Conservation (phyloP, 78 protist species). For the Dictyostelium brefeldianum region DNA sequence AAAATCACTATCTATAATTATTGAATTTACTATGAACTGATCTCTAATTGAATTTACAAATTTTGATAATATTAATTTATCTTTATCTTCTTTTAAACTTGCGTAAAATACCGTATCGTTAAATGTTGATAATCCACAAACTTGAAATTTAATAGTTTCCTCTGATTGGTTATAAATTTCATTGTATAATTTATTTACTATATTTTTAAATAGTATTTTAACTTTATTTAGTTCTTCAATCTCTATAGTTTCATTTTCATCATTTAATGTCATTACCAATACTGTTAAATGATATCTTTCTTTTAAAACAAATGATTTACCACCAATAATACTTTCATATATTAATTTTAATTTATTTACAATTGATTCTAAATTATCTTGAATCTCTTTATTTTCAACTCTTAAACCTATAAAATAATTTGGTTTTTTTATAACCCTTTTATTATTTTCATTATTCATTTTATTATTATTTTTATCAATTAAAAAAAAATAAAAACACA, state of each 20-base stretch:
- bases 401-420: no score
- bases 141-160: not conserved
- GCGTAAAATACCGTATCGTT: constrained; percentile 9
- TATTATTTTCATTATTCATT: no score
- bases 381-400: no score
- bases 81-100: constrained; percentile 40
- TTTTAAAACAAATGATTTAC: not conserved
- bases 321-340: no score
- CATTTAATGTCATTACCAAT: not conserved
- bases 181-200: not conserved
- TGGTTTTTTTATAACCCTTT: no score
- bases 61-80: not conserved
- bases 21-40: not conserved
- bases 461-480: no score
- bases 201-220: no score
- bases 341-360: no score
- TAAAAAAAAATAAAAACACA: no score
- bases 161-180: not conserved
- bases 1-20: not conserved
- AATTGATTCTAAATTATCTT: no score
- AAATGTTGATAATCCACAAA: constrained; percentile 18
- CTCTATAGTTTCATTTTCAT: not conserved
- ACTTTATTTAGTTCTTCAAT: not conserved
- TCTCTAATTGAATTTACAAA: not conserved
- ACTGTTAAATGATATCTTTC: not conserved